phyloP scores from a whole-genome alignment of 2,329 filamentous ascomycete species.

The Aspergillus sp. region DNA sequence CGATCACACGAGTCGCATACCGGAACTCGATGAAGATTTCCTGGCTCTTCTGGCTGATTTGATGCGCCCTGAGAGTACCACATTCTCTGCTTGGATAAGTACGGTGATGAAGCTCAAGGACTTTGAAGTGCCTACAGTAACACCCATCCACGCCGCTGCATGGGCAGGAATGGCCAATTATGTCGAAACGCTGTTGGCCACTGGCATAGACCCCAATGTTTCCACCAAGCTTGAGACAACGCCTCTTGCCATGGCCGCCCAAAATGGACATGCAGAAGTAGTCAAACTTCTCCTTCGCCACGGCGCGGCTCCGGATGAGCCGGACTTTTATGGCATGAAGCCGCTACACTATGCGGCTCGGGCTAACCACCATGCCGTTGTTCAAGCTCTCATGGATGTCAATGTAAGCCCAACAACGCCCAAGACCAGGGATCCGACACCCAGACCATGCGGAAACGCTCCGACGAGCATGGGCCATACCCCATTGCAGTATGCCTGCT shows the following conservation, averaged over 20 bases:
- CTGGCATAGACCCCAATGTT: not conserved
- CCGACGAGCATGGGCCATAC: not conserved
- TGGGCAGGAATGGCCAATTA: conserved; percentile 6
- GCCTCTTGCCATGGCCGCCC: conserved; percentile 1
- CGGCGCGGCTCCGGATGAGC: not conserved
- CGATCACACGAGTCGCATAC: not conserved
- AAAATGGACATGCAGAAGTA: not conserved
- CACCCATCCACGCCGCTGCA: conserved; percentile 11
- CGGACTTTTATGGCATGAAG: not conserved
- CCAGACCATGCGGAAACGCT: not conserved
- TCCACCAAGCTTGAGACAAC: not conserved
- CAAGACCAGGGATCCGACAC: not conserved
- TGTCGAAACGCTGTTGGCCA: not conserved
- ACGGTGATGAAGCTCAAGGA: not conserved
- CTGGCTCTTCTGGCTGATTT: not conserved
- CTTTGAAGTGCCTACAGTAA: not conserved
- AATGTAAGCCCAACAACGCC: not conserved
- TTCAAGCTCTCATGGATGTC: conserved; percentile 7
- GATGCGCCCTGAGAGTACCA: not conserved
- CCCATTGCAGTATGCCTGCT: not conserved
- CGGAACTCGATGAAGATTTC: not conserved
- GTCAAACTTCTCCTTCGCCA: not conserved
- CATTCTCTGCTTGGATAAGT: not conserved
- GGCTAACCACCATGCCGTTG: not conserved
- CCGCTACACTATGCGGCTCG: conserved; percentile 13